These are phyloP conservation scores for Populus hybrid DNA, from an alignment of 441 rosid species.

Conservation along the genomic window DNA sequence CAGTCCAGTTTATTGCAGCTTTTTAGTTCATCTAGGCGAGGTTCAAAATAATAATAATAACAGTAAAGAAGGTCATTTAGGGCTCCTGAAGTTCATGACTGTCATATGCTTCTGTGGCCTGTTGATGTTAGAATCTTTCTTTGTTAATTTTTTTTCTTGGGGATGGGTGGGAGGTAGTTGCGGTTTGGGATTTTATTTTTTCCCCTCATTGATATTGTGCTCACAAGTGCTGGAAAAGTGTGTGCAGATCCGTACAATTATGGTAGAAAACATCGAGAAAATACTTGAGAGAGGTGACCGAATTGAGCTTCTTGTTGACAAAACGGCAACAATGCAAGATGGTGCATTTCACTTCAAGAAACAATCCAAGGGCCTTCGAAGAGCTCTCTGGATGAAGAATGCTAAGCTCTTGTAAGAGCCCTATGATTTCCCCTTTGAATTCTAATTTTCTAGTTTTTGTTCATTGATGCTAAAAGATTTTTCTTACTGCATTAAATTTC, in stretches of 20 bases:
- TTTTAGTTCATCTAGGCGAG: background rate
- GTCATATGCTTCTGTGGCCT: background rate
- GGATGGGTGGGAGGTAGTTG: background rate
- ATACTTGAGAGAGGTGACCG: too few species aligned
- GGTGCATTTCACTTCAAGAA: too few species aligned
- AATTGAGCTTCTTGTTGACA: too few species aligned
- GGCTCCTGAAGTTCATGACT: background rate
- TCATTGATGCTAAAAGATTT: too few species aligned
- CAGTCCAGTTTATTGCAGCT: background rate
- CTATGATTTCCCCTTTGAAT: too few species aligned
- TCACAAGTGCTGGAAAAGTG: background rate
- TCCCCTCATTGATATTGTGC: background rate
- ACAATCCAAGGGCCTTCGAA: too few species aligned
- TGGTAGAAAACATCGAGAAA: background rate
- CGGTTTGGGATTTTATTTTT: background rate
- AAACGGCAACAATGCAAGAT: too few species aligned
- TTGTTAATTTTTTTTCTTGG: background rate
- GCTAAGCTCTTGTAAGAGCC: too few species aligned
- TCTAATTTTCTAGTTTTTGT: too few species aligned
- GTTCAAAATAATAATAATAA: background rate
- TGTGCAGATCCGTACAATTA: conserved; percentile 2
- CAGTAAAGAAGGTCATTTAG: background rate
- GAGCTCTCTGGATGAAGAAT: too few species aligned
- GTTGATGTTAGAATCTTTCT: background rate
- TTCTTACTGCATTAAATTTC: too few species aligned